Evolutionary conservation across 345 rosid genomes (phyloP), one percentile per base, ranked within the genome.

Genomic region (Brassica nigra): DNA sequence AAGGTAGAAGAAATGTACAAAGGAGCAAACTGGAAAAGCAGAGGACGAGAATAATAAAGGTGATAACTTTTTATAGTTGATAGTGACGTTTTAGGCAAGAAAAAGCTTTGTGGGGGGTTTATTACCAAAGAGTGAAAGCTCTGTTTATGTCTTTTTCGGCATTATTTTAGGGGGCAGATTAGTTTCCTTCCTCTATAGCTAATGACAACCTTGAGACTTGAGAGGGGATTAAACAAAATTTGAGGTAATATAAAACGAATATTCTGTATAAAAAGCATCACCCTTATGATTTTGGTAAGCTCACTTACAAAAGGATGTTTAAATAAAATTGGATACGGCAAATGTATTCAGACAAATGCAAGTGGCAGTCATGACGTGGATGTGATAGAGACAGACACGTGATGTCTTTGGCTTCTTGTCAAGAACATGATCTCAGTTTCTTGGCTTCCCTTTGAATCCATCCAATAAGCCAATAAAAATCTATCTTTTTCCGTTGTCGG

Each of bases 31-130:
- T 67, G 20, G 78, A 74, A 79, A 79, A 79, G 63, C 10, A n/a
- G 64, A 73, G 70, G 77, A 61, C 14, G 33, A 68, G 66, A 52
- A 49, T 27, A 28, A 80, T 49, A 16, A 80, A 47, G 58, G 62
- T 6, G 42, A 55, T 28, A 54, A 73, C 2, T 23, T 20, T 36
- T 33, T 36, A 16, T 54, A 39, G 47, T 33, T 78, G n/a, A 66
- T 14, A 57, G 20, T 62, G 78, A 68, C 75, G 34, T 68, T 74
- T 54, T 69, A 68, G 68, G 66, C 71, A 80, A 80, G 71, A 80
- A 62, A 74, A n/a, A 23, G 42, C 49, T 62, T 62, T 47, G 54
- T 47, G 15, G 54, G 54, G 54, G 16, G 14, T 47, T 47, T 47
- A 47, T 47, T 47, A 47, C 15, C 54, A 47, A 12, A 47, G 54